Percentiles rank a stretch among this genome's conserved stretches.
Conservation (phyloP, 257 asterid species). For the Capsicum rhomboideum region DNA sequence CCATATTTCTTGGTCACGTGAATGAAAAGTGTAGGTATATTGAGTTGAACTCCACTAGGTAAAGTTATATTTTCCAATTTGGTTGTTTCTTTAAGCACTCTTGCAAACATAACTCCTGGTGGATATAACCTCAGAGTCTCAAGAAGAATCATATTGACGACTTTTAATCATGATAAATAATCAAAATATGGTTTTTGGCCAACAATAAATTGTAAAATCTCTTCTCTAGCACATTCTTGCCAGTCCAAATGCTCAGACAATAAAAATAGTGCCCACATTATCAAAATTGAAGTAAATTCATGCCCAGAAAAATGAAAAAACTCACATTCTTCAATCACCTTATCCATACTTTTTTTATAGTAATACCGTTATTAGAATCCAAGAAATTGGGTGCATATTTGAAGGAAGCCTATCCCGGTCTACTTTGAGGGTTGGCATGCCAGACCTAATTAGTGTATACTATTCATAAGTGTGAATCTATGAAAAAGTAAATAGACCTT, state of each 20-base stretch:
- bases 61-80: no score
- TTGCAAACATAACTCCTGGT: slow-evolving; percentile 9
- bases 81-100: slow-evolving; percentile 15
- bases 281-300: slow-evolving; percentile 11
- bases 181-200: background rate
- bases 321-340: slow-evolving; percentile 16
- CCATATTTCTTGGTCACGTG: no score
- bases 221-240: slow-evolving; percentile 19
- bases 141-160: slow-evolving; percentile 43
- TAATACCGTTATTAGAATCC: no score
- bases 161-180: slow-evolving; percentile 5
- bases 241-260: slow-evolving; percentile 9
- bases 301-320: slow-evolving; percentile 16
- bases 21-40: no score
- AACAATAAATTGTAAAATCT: slow-evolving; percentile 2
- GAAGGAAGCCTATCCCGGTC: no score
- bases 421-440: no score
- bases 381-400: no score
- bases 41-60: no score
- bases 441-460: no score
- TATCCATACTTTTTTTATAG: background rate
- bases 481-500: no score
- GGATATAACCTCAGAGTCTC: slow-evolving; percentile 53
- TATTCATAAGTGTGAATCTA: no score
- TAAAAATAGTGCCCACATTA: slow-evolving; percentile 13